Conservation (phyloP, 1,284 basidiomycete genomes). For the Polyporus tsugae region DNA sequence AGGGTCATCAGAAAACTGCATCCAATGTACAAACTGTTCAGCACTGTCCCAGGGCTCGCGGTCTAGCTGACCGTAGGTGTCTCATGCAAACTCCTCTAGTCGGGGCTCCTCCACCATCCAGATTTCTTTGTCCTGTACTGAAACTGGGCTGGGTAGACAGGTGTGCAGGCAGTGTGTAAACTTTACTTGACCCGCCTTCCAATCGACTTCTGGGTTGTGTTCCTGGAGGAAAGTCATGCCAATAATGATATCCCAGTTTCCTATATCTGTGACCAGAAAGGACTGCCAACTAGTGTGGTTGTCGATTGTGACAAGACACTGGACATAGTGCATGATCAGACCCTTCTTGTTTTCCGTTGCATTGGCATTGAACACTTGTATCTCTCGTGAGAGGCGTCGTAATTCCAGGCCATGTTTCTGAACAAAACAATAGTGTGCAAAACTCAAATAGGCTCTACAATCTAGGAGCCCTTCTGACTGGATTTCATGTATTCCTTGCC, state of each 20-base stretch:
- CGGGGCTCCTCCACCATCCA: constrained; percentile 6
- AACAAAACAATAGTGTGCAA: too few relatives aligned
- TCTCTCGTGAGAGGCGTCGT: too few relatives aligned
- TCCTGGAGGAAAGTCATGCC: constrained; percentile 9
- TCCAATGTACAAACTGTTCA: not conserved
- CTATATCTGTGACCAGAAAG: constrained; percentile 10
- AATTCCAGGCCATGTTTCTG: too few relatives aligned
- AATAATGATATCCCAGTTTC: constrained; percentile 13
- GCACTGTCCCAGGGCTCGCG: not conserved
- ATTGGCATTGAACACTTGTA: too few relatives aligned
- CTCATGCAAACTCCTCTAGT: not conserved
- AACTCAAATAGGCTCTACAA: too few relatives aligned
- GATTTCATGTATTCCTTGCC: too few relatives aligned
- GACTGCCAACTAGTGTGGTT: not conserved
- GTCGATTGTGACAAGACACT: too few relatives aligned
- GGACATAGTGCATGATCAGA: too few relatives aligned
- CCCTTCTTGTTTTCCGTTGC: too few relatives aligned
- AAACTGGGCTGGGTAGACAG: constrained; percentile 10
- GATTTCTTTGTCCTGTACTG: not conserved
- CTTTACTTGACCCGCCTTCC: constrained; percentile 12
- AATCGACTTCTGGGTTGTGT: constrained; percentile 16
- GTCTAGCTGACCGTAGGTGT: not conserved
- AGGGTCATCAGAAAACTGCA: not conserved
- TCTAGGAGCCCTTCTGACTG: too few relatives aligned
- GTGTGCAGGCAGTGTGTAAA: constrained; percentile 18